Evolutionary conservation across 495 filamentous ascomycete genomes (phyloP), one percentile per base, ranked within the genome.

Genomic region (Tuber microsphaerosporum): DNA sequence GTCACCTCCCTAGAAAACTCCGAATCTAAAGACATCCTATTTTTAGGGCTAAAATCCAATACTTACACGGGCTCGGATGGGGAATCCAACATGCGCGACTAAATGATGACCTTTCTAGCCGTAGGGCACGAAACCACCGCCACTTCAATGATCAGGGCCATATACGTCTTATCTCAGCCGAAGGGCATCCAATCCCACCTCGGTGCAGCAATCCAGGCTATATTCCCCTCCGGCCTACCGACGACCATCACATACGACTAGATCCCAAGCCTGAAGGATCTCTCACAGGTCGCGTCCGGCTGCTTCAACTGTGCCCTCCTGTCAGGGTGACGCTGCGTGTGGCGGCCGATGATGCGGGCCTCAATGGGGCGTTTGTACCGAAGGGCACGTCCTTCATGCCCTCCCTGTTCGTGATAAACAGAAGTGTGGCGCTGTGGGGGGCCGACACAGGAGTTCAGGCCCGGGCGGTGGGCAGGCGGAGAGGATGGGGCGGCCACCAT

Each of bases 71-170:
- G 74, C 9, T 31, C 71, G 9, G 74, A 72, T 31, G 86, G 0
- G 43, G 92, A 94, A 71, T 91, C 94, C 46, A 90, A 92, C 73
- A 90, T 97, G 39, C 86, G 92, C 65, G 92, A 97, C 82, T 94
- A 98, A 82, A 88, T 95, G 82, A 88, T 97, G 93, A 97, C 94
- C 2, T 97, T 98, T 86, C 89, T 97, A 3, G 92, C 91, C 0
- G 94, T 94, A 0, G 94, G 94, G 31, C 94, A 97, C 83, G 94
- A 97, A 85, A 82, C 82, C 2, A 80, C 89, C 0, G 87, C 89
- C 34, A 85, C 86, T 0, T 80, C 88, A 37, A 87, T 90, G 86
- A 88, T 85, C 1, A 89, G 88, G 88, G 88, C 86, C 8, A 75
- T 86, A 14, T 87, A 90, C 75, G 77, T 88, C 73, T 85, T 90